Base-by-base conservation (phyloP, 495 filamentous ascomycete genomes). In the Penicillium cosmopolitanum region DNA sequence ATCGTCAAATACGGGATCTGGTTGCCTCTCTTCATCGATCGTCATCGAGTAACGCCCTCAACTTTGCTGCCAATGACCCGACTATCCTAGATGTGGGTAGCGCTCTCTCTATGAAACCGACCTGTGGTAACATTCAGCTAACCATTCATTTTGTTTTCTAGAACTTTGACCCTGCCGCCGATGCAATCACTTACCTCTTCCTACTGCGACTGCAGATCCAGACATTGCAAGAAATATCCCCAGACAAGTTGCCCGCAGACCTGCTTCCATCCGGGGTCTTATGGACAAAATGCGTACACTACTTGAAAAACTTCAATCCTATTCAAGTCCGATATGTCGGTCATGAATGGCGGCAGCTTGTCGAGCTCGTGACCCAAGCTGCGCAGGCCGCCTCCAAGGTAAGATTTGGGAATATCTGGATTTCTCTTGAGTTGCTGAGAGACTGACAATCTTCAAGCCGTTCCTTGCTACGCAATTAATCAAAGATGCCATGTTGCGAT, bases 401-500 rank as follows among this genome's bases (percentile, higher is more conserved):
- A 74, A 55, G 78, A 33, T 8, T 11, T 0, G n/a, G 25, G 9
- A 5, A 12, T 51, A 31, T 25, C 2, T 52, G 31, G 33, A 2
- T 13, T 19, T 23, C 23, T 23, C 4, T 23, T 36, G 4, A 10
- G 16, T 1, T 28, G 6, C 10, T 5, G 40, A 11, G 36, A 35
- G 3, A 36, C 63, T 68, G 50, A 75, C 60, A 23, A 23, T n/a
- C 51, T 4, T 47, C 13, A 46, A 85, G 89, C 83, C 88, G 11
- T 70, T 79, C 3, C 69, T 85, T 44, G 89, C 86, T 9, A 79
- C 91, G 42, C 76, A 77, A 18, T 74, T 84, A 6, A 76, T 93
- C 28, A 74, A 83, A 42, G 77, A 83, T 53, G 88, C 88, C 18
- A 84, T 96, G 55, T 75, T 93, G 19, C 84, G 83, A 61, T 77